Conservation (phyloP, 1,284 basidiomycete genomes). For the Wallemia hederae region DNA sequence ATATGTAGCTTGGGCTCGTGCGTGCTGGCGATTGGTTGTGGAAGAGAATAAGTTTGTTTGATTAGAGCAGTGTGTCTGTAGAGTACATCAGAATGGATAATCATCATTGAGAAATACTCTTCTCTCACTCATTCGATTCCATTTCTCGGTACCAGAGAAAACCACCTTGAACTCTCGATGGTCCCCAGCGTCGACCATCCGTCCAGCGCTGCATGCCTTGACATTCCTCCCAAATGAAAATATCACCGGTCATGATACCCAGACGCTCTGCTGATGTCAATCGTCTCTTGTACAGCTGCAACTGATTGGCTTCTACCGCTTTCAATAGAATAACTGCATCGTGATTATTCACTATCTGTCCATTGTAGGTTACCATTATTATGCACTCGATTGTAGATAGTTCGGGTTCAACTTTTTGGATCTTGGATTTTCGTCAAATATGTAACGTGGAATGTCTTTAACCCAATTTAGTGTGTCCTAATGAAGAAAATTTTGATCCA, state of each 20-base stretch:
- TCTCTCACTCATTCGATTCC: constrained; percentile 5
- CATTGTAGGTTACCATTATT: background rate
- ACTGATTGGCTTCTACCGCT: background rate
- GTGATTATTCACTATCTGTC: background rate
- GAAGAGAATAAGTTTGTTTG: background rate
- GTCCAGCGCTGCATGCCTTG: constrained; percentile 21
- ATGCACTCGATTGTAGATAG: no score
- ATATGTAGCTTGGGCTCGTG: background rate
- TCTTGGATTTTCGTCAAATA: no score
- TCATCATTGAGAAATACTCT: background rate
- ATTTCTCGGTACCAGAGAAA: constrained; percentile 20
- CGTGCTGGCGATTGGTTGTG: background rate
- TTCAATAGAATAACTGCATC: background rate
- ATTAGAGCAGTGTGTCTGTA: background rate
- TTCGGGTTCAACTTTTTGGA: background rate
- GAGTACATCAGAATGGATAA: background rate
- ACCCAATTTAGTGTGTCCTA: background rate
- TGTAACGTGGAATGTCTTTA: no score
- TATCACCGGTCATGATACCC: background rate
- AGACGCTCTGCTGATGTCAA: background rate
- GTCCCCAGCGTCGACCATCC: constrained; percentile 21
- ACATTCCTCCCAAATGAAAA: background rate
- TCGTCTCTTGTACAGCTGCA: background rate
- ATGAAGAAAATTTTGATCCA: background rate
- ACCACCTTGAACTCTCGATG: constrained; percentile 20